phyloP scores from a whole-genome alignment of 1,139 yeast species.

The Petasospora rhodanensis region DNA sequence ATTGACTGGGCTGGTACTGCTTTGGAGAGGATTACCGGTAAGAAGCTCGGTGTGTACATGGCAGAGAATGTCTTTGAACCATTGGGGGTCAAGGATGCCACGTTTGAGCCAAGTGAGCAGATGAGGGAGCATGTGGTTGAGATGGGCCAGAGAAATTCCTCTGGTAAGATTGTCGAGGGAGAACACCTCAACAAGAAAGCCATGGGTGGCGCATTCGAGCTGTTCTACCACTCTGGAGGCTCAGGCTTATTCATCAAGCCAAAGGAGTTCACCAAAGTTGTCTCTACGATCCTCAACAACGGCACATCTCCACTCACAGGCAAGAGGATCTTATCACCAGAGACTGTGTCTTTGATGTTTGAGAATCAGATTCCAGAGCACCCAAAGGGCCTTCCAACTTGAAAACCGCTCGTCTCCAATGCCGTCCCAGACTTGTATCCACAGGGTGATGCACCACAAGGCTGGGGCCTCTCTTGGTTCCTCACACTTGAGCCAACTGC shows the following conservation, averaged over 20 bases:
- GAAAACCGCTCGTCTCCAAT: too few relatives aligned
- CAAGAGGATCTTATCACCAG: constrained; percentile 25
- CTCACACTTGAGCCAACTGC: constrained; percentile 16
- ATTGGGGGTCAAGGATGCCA: constrained; percentile 29
- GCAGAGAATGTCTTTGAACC: constrained; percentile 40
- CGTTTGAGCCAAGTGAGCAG: constrained; percentile 17
- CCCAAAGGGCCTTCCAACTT: too few relatives aligned
- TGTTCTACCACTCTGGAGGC: constrained; percentile 32
- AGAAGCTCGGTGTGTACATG: constrained; percentile 39
- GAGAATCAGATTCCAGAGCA: too few relatives aligned
- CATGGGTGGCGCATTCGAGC: constrained; percentile 8
- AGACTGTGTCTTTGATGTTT: constrained; percentile 26
- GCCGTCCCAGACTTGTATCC: too few relatives aligned
- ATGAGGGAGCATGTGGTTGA: constrained; percentile 16
- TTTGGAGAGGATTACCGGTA: constrained; percentile 42
- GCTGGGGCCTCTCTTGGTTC: constrained; percentile 24
- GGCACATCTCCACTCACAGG: constrained; percentile 33
- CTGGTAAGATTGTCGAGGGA: constrained; percentile 12
- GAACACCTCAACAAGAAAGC: constrained; percentile 14
- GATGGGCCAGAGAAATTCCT: constrained; percentile 15
- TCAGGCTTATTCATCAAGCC: constrained; percentile 35
- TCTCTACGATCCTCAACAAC: constrained; percentile 33
- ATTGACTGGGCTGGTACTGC: constrained; percentile 52
- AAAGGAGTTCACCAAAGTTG: constrained; percentile 32
- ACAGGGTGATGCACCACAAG: constrained; percentile 20